Evolutionary conservation across 495 filamentous ascomycete genomes (phyloP), one percentile per base, ranked within the genome.

Genomic region (Lophiostoma macrostomum): DNA sequence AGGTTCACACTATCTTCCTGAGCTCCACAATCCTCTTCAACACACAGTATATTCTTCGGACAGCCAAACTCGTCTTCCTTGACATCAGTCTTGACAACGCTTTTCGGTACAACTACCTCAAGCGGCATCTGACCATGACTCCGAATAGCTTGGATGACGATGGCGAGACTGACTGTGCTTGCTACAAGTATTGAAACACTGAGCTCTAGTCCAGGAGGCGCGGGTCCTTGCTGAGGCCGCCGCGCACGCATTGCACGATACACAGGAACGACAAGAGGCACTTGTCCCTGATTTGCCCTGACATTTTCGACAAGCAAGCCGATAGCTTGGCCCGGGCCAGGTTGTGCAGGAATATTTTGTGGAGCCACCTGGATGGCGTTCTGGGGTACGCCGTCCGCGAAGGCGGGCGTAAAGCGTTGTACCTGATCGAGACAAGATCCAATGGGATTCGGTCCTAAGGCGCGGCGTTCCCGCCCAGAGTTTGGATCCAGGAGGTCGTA

Each of bases 31-130:
- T 31, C 13, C n/a, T 47, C 43, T 20, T 12, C 43, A 31, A 47
- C 34, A 22, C 43, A 47, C 13, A 47, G 8, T 14, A 47, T 12
- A 18, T 47, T 29, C 19, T 47, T 31, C 11, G 43, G 43, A 29
- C 43, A 47, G 1, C 1, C 11, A 3, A 47, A 47, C 16, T 47
- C 43, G 14, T 32, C 25, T n/a, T 13, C 27, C 25, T 47, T 47
- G 27, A 47, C 6, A 18, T 47, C n/a, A 2, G 7, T 31, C 1
- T 8, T 22, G n/a, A 47, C 8, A 3, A 6, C 27, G 14, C 13
- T n/a, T 29, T 47, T 2, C 5, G 43, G 25, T 3, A 47, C 6
- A 16, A 16, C 20, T 5, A 42, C 25, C 19, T 42, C 10, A 14
- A 42, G 38, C 7, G 22, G 6, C 10, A 25, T 20, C 13, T 25